phyloP scores from a whole-genome alignment of 768 basidiomycete species.

The Auricularia cornea region DNA sequence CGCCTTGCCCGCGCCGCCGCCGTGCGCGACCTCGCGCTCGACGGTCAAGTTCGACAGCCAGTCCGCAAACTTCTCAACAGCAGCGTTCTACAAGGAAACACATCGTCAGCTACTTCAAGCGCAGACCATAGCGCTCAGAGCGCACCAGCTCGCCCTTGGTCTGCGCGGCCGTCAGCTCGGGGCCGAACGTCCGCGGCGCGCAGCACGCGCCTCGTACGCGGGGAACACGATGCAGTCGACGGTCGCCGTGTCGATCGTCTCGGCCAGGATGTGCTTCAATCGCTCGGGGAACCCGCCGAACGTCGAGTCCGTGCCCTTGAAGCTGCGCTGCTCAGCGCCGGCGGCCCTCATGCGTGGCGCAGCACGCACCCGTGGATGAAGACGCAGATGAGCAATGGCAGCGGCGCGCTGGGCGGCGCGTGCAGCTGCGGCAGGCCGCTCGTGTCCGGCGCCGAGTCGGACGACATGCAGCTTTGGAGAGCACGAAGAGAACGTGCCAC shows the following conservation, averaged over 20 bases:
- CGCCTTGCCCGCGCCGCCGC: conserved; percentile 62
- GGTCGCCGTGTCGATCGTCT: conserved; percentile 45
- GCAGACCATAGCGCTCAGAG: conserved; percentile 1
- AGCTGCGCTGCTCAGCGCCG: conserved; percentile 22
- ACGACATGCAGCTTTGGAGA: not conserved
- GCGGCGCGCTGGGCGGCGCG: conserved; percentile 4
- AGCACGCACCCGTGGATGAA: conserved; percentile 71
- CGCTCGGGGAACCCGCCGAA: conserved; percentile 74
- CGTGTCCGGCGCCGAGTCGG: not conserved
- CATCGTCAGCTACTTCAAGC: not conserved
- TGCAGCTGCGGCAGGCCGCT: not conserved
- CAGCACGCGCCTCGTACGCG: conserved; percentile 63
- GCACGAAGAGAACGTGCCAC: no score
- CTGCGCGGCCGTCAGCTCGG: conserved; percentile 27
- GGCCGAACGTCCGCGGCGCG: not conserved
- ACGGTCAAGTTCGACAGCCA: conserved; percentile 89
- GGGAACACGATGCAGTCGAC: conserved; percentile 82
- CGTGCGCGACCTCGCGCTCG: conserved; percentile 70
- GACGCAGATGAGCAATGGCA: conserved; percentile 52
- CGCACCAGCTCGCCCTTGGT: conserved; percentile 86
- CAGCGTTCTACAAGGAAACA: conserved; percentile 47
- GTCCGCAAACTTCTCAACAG: conserved; percentile 79
- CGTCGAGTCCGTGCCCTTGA: conserved; percentile 58
- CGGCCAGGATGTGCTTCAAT: conserved; percentile 64
- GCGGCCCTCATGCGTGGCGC: conserved; percentile 13